phyloP scores from a whole-genome alignment of 139 green algal genomes.

The Gonium pectorale region DNA sequence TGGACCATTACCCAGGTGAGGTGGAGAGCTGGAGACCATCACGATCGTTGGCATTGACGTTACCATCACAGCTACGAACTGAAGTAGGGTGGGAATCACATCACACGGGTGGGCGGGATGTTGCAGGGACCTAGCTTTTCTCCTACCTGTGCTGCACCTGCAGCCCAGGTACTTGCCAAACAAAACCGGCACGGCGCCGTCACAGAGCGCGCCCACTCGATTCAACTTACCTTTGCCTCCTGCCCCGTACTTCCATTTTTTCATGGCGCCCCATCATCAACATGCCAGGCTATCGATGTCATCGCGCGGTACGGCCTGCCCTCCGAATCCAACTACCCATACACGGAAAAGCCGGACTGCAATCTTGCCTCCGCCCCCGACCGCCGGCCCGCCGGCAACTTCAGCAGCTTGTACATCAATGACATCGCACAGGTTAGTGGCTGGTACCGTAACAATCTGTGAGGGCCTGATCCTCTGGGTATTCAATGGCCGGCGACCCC shows the following conservation, averaged over 20 bases:
- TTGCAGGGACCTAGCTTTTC: too few relatives aligned
- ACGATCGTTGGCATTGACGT: too few relatives aligned
- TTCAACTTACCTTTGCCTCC: too few relatives aligned
- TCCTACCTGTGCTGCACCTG: too few relatives aligned
- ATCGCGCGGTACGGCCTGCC: background rate
- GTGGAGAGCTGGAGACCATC: too few relatives aligned
- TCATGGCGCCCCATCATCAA: too few relatives aligned
- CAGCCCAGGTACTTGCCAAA: too few relatives aligned
- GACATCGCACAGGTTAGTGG: slow-evolving; percentile 1
- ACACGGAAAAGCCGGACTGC: background rate
- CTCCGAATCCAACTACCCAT: slow-evolving; percentile 1
- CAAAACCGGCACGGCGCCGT: too few relatives aligned
- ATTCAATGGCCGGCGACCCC: background rate
- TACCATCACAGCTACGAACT: too few relatives aligned
- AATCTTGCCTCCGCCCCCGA: background rate
- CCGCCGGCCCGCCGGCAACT: background rate
- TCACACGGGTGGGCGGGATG: too few relatives aligned
- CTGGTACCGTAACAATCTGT: background rate
- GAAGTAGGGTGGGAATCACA: too few relatives aligned
- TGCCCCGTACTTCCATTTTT: too few relatives aligned
- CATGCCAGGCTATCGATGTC: background rate
- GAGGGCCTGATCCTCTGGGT: background rate
- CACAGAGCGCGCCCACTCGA: background rate
- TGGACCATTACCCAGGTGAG: background rate
- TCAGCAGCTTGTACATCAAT: background rate